Percentiles rank a stretch among this genome's conserved stretches.
Conservation (phyloP, 805 yeast genomes). For the Sugiyamaella mastotermitis region DNA sequence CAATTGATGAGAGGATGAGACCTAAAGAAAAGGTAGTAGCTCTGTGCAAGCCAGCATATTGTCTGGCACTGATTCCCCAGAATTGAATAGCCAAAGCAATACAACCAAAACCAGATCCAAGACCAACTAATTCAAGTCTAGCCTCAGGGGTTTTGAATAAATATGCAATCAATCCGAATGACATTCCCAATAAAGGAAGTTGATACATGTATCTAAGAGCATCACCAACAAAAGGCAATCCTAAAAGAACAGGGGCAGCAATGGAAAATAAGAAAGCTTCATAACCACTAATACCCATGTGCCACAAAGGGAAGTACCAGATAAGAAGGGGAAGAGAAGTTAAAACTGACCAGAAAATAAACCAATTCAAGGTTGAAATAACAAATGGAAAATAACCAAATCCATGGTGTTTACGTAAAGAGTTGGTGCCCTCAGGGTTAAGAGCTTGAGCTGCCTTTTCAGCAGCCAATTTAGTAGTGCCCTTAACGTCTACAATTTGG, state of each 20-base stretch:
- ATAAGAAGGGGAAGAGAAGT: conserved; percentile 80
- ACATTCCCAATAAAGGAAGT: conserved; percentile 41
- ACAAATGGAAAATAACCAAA: conserved; percentile 27
- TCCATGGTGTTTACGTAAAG: conserved; percentile 21
- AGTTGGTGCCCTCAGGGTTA: conserved; percentile 14
- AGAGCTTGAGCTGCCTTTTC: conserved; percentile 6
- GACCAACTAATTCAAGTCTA: conserved; percentile 58
- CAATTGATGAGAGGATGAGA: conserved; percentile 60
- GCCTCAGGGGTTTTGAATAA: conserved; percentile 59
- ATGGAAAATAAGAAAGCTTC: conserved; percentile 60
- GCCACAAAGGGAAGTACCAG: conserved; percentile 98
- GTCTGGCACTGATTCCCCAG: conserved; percentile 31
- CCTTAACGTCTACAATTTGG: conserved; percentile 27
- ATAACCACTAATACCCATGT: conserved; percentile 95
- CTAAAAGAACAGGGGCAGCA: conserved; percentile 52
- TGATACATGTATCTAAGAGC: conserved; percentile 43
- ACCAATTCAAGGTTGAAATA: conserved; percentile 49
- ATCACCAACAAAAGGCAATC: conserved; percentile 38
- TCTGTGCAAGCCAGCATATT: conserved; percentile 34
- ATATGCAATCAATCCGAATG: conserved; percentile 73
- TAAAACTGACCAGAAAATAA: conserved; percentile 76
- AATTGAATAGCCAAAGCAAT: conserved; percentile 55
- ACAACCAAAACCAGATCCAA: conserved; percentile 60
- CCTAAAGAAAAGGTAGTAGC: conserved; percentile 63
- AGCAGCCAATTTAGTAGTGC: conserved; percentile 19